Evolutionary conservation across 768 basidiomycete species (phyloP).

Genomic region (Tricholoma terreum): DNA sequence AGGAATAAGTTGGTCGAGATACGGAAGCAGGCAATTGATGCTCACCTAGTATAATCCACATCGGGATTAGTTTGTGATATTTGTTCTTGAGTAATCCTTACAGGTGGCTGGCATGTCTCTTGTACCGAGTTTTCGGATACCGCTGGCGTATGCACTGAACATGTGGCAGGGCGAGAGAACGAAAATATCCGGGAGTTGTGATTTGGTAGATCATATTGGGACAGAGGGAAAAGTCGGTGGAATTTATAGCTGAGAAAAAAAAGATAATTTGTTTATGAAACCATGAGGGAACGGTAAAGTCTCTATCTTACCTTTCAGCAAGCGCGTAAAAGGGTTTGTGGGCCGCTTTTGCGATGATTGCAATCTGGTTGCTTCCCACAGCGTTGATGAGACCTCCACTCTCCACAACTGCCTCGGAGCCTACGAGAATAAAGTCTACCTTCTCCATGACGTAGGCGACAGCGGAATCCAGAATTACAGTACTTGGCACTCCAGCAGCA

Average conservation of each 20-base stretch:
- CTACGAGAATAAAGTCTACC: slow-evolving; percentile 93
- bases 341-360: slow-evolving; percentile 90
- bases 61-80: slow-evolving; percentile 81
- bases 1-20: slow-evolving; percentile 4
- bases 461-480: slow-evolving; percentile 92
- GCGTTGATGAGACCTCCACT: slow-evolving; percentile 91
- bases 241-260: slow-evolving; percentile 81
- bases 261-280: slow-evolving; percentile 18
- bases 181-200: slow-evolving; percentile 74
- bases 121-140: slow-evolving; percentile 11
- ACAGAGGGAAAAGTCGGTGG: slow-evolving; percentile 91
- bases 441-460: slow-evolving; percentile 97
- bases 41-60: slow-evolving; percentile 90
- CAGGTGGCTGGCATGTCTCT: slow-evolving; percentile 21
- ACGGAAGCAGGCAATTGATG: background rate
- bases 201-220: slow-evolving; percentile 85
- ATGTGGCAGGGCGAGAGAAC: slow-evolving; percentile 46
- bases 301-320: slow-evolving; percentile 69
- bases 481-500: slow-evolving; percentile 90
- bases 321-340: slow-evolving; percentile 97
- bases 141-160: slow-evolving; percentile 16
- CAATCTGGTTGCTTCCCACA: slow-evolving; percentile 95
- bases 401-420: slow-evolving; percentile 97
- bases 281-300: slow-evolving; percentile 7
- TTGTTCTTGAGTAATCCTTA: slow-evolving; percentile 76